These are phyloP conservation scores for Alloteropsis angusta DNA, from an alignment of 202 grass and related monocot genomes.

Conservation along the genomic window DNA sequence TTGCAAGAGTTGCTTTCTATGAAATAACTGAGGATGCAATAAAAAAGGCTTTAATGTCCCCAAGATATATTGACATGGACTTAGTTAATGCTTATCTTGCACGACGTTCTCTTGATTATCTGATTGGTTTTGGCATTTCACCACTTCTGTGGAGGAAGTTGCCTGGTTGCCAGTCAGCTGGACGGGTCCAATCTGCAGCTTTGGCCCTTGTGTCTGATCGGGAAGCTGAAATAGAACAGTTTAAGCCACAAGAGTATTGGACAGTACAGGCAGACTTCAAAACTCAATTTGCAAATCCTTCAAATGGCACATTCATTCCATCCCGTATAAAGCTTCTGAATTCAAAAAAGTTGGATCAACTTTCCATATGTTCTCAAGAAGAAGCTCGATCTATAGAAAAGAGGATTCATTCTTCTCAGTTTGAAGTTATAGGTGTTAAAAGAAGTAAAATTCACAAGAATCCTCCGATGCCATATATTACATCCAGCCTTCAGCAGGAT, in stretches of 20 bases:
- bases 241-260: slow-evolving; percentile 86
- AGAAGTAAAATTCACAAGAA: slow-evolving; percentile 68
- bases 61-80: slow-evolving; percentile 85
- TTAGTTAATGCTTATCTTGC: slow-evolving; percentile 99
- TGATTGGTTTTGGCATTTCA: slow-evolving; percentile 96
- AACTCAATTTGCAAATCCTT: slow-evolving; percentile 29
- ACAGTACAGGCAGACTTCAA: slow-evolving; percentile 48
- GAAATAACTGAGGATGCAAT: slow-evolving; percentile 89
- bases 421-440: slow-evolving; percentile 64
- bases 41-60: slow-evolving; percentile 62
- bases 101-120: slow-evolving; percentile 86
- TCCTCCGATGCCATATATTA: slow-evolving; percentile 87
- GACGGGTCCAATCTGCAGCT: slow-evolving; percentile 93
- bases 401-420: slow-evolving; percentile 48
- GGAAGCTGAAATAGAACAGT: slow-evolving; percentile 81
- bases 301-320: slow-evolving; percentile 30
- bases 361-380: slow-evolving; percentile 62
- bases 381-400: slow-evolving; percentile 60
- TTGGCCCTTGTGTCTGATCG: slow-evolving; percentile 84
- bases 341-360: slow-evolving; percentile 69
- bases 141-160: slow-evolving; percentile 91
- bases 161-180: slow-evolving; percentile 90
- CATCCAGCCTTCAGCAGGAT: slow-evolving; percentile 95
- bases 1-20: slow-evolving; percentile 90
- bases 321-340: slow-evolving; percentile 63